Percentiles rank a stretch among this genome's conserved stretches.
These are phyloP conservation scores for Phyllosticta capitalensis DNA, from an alignment of 2,329 filamentous ascomycete genomes.

Conservation along the genomic window DNA sequence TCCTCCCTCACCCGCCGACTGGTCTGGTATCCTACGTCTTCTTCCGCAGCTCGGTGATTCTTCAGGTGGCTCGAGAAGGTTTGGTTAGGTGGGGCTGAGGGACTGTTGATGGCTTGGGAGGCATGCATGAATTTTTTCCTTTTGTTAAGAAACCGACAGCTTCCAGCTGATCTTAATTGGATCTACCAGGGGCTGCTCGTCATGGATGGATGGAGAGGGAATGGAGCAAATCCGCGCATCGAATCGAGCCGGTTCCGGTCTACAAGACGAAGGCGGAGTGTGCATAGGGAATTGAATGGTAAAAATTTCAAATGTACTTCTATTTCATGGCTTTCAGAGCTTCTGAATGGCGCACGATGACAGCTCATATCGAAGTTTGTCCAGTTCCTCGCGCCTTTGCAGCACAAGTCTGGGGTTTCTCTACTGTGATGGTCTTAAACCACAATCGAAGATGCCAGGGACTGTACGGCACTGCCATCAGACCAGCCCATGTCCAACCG, in stretches of 20 bases:
- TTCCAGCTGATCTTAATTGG: constrained; percentile 13
- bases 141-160: constrained; percentile 15
- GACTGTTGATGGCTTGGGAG: not conserved
- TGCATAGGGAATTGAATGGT: not conserved
- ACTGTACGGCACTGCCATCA: too few relatives aligned
- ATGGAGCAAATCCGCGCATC: not conserved
- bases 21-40: not conserved
- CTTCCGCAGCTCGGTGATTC: not conserved
- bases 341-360: not conserved
- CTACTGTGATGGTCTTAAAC: not conserved
- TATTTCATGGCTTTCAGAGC: not conserved
- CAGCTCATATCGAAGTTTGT: not conserved
- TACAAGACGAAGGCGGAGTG: not conserved
- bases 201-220: not conserved
- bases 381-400: not conserved
- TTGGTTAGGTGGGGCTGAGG: not conserved
- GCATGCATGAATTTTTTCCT: not conserved
- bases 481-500: too few relatives aligned
- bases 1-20: not conserved
- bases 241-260: not conserved
- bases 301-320: not conserved
- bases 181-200: constrained; percentile 7
- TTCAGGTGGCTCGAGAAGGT: not conserved
- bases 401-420: not conserved
- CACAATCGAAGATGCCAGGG: too few relatives aligned